Evolutionary conservation across 2,329 filamentous ascomycete species (phyloP), one percentile per base, ranked within the genome.

Genomic region (Coniochaeta prunicola): DNA sequence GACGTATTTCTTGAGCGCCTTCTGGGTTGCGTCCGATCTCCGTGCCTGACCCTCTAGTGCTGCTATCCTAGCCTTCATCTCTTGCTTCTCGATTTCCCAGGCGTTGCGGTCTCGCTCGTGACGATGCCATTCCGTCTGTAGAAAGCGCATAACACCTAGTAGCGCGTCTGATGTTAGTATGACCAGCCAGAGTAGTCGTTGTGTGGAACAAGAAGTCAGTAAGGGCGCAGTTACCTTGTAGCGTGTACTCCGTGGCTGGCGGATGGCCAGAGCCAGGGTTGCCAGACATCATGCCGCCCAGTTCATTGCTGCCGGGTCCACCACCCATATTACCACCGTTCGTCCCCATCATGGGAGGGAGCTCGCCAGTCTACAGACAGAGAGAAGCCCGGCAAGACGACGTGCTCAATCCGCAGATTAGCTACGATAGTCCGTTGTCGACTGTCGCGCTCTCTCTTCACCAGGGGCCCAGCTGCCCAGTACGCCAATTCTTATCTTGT

Each of bases 91-190:
- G 71, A 99, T 99, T 75, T 99, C 94, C 94, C 94, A 99, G 38
- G 92, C 88, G 76, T 99, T 99, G 68, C 94, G 87, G 71, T 97
- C 94, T 75, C 94, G 90, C 76, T 99, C 94, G 74, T 99, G 93
- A 66, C 91, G 89, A 76, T 99, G 94, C 94, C 94, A 99, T 83
- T 99, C 93, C 54, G 94, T 94, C 77, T 99, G 94, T 40, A 99
- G 85, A 73, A 99, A 99, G 74, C 94, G 92, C 94, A 99, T 99
- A 38, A 99, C 94, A 70, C 94, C 91, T 94, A 59, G 36, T 17
- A 30, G 45, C 28, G 13, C 21, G 38, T 21, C 7, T 10, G 36
- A n/a, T 9, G 30, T 59, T 45, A 62, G 62, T 24, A 59, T 59
- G 31, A n/a, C 42, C 50, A 33, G 19, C 6, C 2, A 3, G 40